phyloP scores from a whole-genome alignment of 345 rosid genomes.

The Excoecaria agallocha region DNA sequence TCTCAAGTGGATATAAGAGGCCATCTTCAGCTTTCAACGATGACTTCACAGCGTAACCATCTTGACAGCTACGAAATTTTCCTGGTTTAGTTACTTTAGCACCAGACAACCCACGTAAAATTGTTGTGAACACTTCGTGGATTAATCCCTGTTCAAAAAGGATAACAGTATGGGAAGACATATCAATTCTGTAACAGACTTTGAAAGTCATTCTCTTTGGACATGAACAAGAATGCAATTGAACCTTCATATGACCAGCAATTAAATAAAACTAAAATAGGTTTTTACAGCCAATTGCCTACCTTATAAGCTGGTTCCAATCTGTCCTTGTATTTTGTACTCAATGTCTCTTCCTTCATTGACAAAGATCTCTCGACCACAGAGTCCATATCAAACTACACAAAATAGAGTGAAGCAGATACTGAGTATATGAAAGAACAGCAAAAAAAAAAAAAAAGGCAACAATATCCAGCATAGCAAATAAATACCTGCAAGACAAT shows the following conservation, averaged over 20 bases:
- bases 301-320: slow-evolving; percentile 85
- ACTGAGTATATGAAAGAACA: neutral
- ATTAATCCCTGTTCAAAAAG: slow-evolving; percentile 64
- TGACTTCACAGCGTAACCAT: slow-evolving; percentile 97
- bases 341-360: slow-evolving; percentile 71
- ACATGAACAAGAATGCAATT: slow-evolving; percentile 5
- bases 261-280: neutral
- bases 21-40: slow-evolving; percentile 98
- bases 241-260: neutral
- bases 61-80: slow-evolving; percentile 93
- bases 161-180: neutral
- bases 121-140: slow-evolving; percentile 88
- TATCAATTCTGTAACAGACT: slow-evolving; percentile 5
- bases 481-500: slow-evolving; percentile 81
- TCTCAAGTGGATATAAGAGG: slow-evolving; percentile 90
- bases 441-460: neutral
- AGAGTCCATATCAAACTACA: slow-evolving; percentile 77
- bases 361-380: slow-evolving; percentile 60
- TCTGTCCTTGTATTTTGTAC: slow-evolving; percentile 84
- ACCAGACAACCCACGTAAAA: slow-evolving; percentile 85
- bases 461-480: slow-evolving; percentile 1
- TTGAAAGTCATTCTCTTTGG: neutral
- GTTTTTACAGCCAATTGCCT: neutral
- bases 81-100: slow-evolving; percentile 97
- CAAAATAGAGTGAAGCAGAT: slow-evolving; percentile 13